Evolutionary conservation across 1,284 basidiomycete species (phyloP), one percentile per base, ranked within the genome.

Genomic region (Exobasidium cylindrosporum): DNA sequence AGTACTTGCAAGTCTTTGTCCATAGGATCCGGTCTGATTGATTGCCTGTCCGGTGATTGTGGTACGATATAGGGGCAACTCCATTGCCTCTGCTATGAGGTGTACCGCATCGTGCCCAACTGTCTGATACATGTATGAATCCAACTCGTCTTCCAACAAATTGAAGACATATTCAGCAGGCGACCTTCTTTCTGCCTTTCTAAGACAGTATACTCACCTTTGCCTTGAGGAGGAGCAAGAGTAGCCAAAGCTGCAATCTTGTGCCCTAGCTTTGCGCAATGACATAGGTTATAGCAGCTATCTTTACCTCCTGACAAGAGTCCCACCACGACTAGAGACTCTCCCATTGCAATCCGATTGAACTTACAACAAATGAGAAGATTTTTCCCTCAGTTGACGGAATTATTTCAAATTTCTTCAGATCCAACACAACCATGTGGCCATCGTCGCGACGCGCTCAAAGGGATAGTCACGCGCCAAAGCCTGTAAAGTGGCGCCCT

Each of bases 111-210:
- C 91, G 77, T 97, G 95, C 0, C 94, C 96, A 40, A 98, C 94
- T 5, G 95, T 97, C 61, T 99, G 96, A 80, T 97, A 99, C 82
- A 99, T 86, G 83, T 95, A 98, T 49, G 95, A 97, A 81, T 99
- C 95, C 73, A 97, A 87, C 83, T 99, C 96, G 83, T 97, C 96
- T 96, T 80, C 21, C 28, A 45, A 55, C 49, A 52, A 11, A 13
- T 40, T 7, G 35, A 7, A 40, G 7, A 40, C 35, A 40, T 7
- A 10, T 7, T 40, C 35, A 40, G 17, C 10, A 40, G 17, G 35
- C 35, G 35, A 17, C 56, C 31, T 11, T 24, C 21, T 31, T n/a
- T 32, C 11, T 45, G n/a, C 21, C 54, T 56, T 55, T 23, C 43
- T 11, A 21, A 43, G 11, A 4, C 52, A 3, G 14, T 24, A 10